Conservation (phyloP, 371 early-diverging fungal genomes). For the Blakeslea trispora region DNA sequence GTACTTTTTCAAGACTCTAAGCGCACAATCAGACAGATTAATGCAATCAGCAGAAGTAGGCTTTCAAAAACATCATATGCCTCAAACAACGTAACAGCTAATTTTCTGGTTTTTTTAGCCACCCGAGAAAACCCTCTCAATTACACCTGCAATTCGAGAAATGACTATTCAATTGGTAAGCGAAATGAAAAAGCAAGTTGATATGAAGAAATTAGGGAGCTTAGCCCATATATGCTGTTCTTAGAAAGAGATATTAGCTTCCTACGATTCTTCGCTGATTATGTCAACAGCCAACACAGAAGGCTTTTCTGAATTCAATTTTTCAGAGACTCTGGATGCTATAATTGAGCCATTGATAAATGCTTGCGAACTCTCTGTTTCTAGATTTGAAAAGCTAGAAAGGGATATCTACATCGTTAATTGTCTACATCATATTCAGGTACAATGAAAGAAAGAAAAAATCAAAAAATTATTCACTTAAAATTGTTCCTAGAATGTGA, state of each 20-base stretch:
- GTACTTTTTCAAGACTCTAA: constrained; percentile 70
- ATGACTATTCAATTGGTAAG: constrained; percentile 67
- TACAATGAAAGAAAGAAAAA: too few relatives aligned
- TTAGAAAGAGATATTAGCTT: constrained; percentile 79
- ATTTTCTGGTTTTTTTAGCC: constrained; percentile 32
- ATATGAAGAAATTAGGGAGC: too few relatives aligned
- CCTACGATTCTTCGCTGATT: constrained; percentile 74
- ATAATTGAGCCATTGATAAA: constrained; percentile 75
- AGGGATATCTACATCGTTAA: constrained; percentile 75
- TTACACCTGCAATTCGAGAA: constrained; percentile 67
- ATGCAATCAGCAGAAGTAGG: constrained; percentile 59
- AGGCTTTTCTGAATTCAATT: constrained; percentile 52
- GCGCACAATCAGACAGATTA: constrained; percentile 65
- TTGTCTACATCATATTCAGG: constrained; percentile 72
- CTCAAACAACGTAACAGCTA: too few relatives aligned
- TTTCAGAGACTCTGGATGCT: constrained; percentile 66
- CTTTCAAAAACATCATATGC: too few relatives aligned
- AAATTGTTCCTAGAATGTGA: constrained; percentile 14
- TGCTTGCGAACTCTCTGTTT: constrained; percentile 67
- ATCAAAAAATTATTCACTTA: background rate
- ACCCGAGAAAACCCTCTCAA: constrained; percentile 60
- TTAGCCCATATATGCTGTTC: background rate
- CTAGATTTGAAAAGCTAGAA: constrained; percentile 57
- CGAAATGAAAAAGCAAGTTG: background rate
- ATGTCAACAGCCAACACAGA: constrained; percentile 35